Percentiles rank a stretch among this genome's conserved stretches.
phyloP scores from a whole-genome alignment of 352 stramenopile species.

The Globisporangium ultimum region DNA sequence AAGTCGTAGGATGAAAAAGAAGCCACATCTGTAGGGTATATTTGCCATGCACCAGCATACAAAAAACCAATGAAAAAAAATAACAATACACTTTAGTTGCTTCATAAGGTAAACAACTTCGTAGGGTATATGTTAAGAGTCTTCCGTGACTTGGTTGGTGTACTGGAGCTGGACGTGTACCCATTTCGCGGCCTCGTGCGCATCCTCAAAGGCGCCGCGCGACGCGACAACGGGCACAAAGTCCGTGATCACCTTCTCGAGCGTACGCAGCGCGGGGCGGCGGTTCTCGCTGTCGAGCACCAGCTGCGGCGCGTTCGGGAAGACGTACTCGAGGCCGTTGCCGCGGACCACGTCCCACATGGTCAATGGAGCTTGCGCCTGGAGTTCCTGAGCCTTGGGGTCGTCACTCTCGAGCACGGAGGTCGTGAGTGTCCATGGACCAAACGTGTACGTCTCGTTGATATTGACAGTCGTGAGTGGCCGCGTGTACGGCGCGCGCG shows the following conservation, averaged over 20 bases:
- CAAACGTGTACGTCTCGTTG: conserved; percentile 45
- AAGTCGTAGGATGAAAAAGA: not conserved
- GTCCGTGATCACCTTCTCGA: conserved; percentile 76
- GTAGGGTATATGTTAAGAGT: too few species aligned
- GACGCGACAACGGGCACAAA: conserved; percentile 60
- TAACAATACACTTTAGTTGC: too few species aligned
- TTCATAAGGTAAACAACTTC: too few species aligned
- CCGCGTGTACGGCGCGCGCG: conserved; percentile 19
- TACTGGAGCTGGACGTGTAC: conserved; percentile 39
- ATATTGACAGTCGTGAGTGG: conserved; percentile 19
- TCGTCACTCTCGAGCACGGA: conserved; percentile 26
- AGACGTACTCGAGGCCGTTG: conserved; percentile 56
- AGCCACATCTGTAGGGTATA: too few species aligned
- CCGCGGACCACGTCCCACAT: conserved; percentile 55
- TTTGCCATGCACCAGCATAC: too few species aligned
- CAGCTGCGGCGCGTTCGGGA: conserved; percentile 50
- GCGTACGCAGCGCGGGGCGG: conserved; percentile 41
- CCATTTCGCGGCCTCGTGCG: conserved; percentile 23
- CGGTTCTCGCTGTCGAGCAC: conserved; percentile 59
- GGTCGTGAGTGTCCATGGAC: conserved; percentile 49
- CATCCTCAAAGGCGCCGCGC: conserved; percentile 34
- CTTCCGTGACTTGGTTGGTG: not conserved
- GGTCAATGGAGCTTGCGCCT: conserved; percentile 29
- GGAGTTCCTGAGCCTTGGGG: conserved; percentile 21
- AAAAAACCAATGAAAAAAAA: too few species aligned